Percentiles rank a stretch among this genome's conserved stretches.
Conservation (phyloP, 257 asterid genomes). For the Echium plantagineum region DNA sequence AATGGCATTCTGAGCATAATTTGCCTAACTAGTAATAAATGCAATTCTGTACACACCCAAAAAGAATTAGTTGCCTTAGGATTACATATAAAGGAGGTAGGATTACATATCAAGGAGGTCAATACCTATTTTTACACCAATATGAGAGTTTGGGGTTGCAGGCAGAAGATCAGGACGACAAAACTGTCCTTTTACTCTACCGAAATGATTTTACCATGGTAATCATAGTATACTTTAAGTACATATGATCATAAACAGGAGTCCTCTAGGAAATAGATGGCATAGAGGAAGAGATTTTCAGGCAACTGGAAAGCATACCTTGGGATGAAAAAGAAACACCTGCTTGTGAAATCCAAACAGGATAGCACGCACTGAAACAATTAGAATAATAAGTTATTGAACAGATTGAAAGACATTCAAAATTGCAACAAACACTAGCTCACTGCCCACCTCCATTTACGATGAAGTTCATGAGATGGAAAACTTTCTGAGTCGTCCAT, state of each 20-base stretch:
- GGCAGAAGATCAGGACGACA: too few relatives aligned
- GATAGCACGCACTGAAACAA: slow-evolving; percentile 68
- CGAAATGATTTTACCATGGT: too few relatives aligned
- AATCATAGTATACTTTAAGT: too few relatives aligned
- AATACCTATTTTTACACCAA: too few relatives aligned
- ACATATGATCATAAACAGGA: background rate
- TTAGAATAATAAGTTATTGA: slow-evolving; percentile 11
- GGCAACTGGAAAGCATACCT: slow-evolving; percentile 25
- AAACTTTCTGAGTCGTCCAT: slow-evolving; percentile 96
- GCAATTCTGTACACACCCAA: too few relatives aligned
- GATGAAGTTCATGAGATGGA: slow-evolving; percentile 92
- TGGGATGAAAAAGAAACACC: slow-evolving; percentile 74
- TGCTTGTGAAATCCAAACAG: slow-evolving; percentile 73
- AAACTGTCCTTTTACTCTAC: too few relatives aligned
- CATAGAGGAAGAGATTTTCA: background rate
- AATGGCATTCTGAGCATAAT: too few relatives aligned
- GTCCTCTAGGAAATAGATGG: background rate
- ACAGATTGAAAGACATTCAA: slow-evolving; percentile 4
- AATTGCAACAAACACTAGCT: slow-evolving; percentile 10
- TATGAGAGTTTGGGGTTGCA: too few relatives aligned
- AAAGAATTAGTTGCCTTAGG: too few relatives aligned
- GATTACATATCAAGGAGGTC: too few relatives aligned
- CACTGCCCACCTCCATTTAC: slow-evolving; percentile 91
- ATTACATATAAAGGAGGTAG: too few relatives aligned
- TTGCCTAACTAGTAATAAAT: too few relatives aligned